Evolutionary conservation across 345 rosid genomes (phyloP), one percentile per base, ranked within the genome.

Genomic region (Stellera chamaejasme): DNA sequence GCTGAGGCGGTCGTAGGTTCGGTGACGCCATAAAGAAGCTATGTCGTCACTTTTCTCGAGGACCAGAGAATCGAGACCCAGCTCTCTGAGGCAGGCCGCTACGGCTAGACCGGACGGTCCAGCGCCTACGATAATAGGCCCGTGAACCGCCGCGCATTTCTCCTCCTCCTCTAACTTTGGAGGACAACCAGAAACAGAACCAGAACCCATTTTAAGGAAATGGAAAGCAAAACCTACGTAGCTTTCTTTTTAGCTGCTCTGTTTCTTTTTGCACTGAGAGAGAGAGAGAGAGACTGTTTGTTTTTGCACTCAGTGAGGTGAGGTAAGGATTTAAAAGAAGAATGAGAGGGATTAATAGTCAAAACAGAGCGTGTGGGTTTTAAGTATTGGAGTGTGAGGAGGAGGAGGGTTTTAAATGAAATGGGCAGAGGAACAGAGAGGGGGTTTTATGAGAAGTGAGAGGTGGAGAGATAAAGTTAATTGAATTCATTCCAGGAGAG

Each of bases 41-140:
- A 90, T 70, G 32, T 92, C 84, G 46, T 83, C 78, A 6, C 67
- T 66, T 70, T 75, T 80, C 73, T 93, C 99, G 10, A 93, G 88
- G 59, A 89, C 70, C 14, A 93, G 64, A 13, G 81, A 81, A 42
- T 94, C 85, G 10, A 93, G 66, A 0, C 92, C 84, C 2, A 56
- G 79, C 62, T 76, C 58, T 42, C 75, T 61, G 0, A 93, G 76
- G 73, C 96, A 89, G 41, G 99, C 97, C 0, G 97, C 69, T 7
- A 71, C 77, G 0, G 97, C 85, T 46, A 93, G 49, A 63, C 97
- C 99, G 25, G 97, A 89, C 0, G 99, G 96, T 5, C 99, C 97
- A 3, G 97, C 99, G n/a, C 99, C 97, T 48, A 89, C 72, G n/a
- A 93, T 81, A 59, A 93, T 73, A 26, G 99, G 86, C 8, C 84